These are phyloP conservation scores for Boletus subcaerulescens DNA, from an alignment of 768 basidiomycete species.

Conservation along the genomic window DNA sequence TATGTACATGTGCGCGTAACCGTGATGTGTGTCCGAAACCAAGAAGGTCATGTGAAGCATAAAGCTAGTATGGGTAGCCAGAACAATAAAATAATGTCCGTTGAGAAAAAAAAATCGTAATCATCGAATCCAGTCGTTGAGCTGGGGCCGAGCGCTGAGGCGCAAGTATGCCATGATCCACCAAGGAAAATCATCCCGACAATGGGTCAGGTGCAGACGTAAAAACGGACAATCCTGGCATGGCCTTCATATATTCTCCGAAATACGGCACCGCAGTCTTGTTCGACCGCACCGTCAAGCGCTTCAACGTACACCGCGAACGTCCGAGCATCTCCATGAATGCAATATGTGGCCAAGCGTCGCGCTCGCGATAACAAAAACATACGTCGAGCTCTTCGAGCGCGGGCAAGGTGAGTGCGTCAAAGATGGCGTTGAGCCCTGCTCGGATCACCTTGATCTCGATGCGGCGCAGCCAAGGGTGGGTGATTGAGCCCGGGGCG, in stretches of 20 bases:
- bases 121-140: not conserved
- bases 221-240: constrained; percentile 21
- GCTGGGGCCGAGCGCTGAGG: not conserved
- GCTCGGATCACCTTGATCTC: constrained; percentile 31
- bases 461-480: constrained; percentile 19
- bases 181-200: not conserved
- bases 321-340: constrained; percentile 25
- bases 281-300: constrained; percentile 25
- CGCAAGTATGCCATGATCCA: not conserved
- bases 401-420: constrained; percentile 21
- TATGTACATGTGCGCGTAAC: too few relatives aligned
- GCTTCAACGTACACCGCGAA: constrained; percentile 24
- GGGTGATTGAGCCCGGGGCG: constrained; percentile 13
- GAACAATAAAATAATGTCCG: too few relatives aligned
- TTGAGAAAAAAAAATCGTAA: too few relatives aligned
- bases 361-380: constrained; percentile 29
- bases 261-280: constrained; percentile 18
- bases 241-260: constrained; percentile 18
- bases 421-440: constrained; percentile 21
- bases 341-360: constrained; percentile 27
- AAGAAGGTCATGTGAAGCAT: too few relatives aligned
- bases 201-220: constrained; percentile 4
- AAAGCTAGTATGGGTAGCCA: too few relatives aligned
- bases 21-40: too few relatives aligned
- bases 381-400: constrained; percentile 32